Conservation (phyloP, 1,284 basidiomycete species). For the Ustilago bromivora region DNA sequence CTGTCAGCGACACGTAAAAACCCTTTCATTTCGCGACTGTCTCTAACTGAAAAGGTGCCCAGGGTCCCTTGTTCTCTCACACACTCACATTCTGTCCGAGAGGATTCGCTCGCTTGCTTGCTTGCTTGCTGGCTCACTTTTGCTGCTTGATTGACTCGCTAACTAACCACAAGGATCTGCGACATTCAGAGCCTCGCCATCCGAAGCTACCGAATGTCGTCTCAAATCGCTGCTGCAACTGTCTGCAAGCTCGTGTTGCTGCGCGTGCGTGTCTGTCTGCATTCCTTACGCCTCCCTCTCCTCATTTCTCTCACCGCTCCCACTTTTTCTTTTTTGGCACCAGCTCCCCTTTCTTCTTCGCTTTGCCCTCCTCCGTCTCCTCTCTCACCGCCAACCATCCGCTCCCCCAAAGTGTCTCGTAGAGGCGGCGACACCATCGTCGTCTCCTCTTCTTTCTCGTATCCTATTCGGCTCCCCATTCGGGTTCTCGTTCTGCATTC, state of each 20-base stretch:
- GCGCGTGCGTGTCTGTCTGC: slow-evolving; percentile 8
- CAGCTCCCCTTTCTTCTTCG: slow-evolving; percentile 1
- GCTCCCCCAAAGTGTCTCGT: background rate
- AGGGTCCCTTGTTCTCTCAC: background rate
- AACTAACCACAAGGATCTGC: background rate
- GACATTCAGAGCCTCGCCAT: background rate
- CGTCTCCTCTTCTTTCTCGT: slow-evolving; percentile 6
- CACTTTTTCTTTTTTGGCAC: background rate
- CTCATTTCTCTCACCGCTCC: background rate
- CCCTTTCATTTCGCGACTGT: slow-evolving; percentile 1
- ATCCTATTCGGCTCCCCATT: slow-evolving; percentile 4
- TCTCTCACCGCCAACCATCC: slow-evolving; percentile 10
- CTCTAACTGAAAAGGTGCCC: slow-evolving; percentile 2
- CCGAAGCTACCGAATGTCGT: background rate
- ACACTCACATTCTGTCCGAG: background rate
- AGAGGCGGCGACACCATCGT: slow-evolving; percentile 18
- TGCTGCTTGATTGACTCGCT: slow-evolving; percentile 1
- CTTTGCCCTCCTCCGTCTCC: background rate
- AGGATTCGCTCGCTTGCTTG: background rate
- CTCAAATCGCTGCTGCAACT: slow-evolving; percentile 5
- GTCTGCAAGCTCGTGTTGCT: background rate
- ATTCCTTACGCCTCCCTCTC: slow-evolving; percentile 1
- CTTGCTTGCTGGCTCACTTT: background rate
- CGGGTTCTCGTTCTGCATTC: slow-evolving; percentile 8
- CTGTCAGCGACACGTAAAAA: background rate